Evolutionary conservation across 805 yeast species (phyloP).

Genomic region (Wickerhamomyces ciferrii): DNA sequence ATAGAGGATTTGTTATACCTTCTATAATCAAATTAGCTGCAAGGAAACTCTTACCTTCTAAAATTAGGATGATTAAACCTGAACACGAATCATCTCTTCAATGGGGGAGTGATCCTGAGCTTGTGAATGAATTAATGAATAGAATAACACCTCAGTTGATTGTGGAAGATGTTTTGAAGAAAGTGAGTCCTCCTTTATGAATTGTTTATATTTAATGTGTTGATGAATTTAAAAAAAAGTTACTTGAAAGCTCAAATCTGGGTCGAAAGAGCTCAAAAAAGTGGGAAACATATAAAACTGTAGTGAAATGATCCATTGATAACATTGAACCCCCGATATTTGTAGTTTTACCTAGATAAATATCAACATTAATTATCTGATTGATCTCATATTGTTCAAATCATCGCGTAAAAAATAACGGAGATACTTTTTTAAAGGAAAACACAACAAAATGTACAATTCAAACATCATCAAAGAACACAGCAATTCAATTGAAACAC

Average conservation of each 20-base stretch:
- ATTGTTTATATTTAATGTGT: neutral
- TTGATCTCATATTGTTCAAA: no score
- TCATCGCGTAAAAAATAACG: neutral
- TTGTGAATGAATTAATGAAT: constrained; percentile 34
- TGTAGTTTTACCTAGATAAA: no score
- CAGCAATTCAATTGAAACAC: neutral
- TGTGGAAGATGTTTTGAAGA: constrained; percentile 44
- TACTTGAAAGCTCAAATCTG: no score
- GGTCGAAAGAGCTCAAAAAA: no score
- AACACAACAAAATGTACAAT: neutral
- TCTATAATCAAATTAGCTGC: constrained; percentile 45
- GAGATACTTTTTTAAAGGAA: neutral
- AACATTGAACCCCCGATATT: no score
- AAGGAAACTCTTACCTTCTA: constrained; percentile 41
- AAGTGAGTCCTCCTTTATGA: constrained; percentile 42
- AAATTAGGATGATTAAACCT: constrained; percentile 32
- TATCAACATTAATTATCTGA: no score
- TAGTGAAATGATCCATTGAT: no score
- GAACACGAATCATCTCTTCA: constrained; percentile 45
- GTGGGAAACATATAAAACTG: no score
- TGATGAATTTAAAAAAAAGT: neutral
- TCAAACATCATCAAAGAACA: neutral
- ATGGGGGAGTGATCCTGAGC: constrained; percentile 49
- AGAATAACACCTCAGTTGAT: constrained; percentile 43
- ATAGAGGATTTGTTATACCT: constrained; percentile 43